Base-by-base conservation (phyloP, 768 basidiomycete genomes). In the Sporobolomyces roseus region DNA sequence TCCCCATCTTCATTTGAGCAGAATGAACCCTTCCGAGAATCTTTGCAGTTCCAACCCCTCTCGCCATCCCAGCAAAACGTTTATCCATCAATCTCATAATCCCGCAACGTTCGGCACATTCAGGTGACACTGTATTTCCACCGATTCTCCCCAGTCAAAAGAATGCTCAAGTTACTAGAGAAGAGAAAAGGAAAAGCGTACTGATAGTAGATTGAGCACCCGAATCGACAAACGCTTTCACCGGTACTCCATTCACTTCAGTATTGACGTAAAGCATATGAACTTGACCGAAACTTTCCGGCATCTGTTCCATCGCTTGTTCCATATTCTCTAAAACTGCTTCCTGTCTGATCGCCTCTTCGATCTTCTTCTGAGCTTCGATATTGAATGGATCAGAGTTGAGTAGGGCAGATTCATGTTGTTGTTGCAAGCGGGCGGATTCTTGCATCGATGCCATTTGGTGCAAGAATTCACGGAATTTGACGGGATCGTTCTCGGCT, bases 211-310 rank as follows among this genome's bases (percentile, higher is more conserved):
- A 86, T 76, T 99, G 96, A 16, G 96, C 96, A 48, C 94, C 96
- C 72, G 92, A 96, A 78, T 99, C 96, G 49, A 99, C 96, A 74
- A 99, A 99, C 0, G 96, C 96, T 78, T 91, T 93, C 43, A 98
- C 86, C 5, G 88, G 88, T 67, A 84, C 83, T 1, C 88, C 88
- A 76, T 99, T 99, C 3, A 99, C 91, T 76, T 97, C 96, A 0
- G 93, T 86, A 30, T 87, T 85, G 70, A 98, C 89, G 74, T 96
- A 99, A 63, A 99, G 87, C 96, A 99, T 99, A 3, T 86, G 88
- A 36, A 99, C 96, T 68, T 87, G 84, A 21, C 91, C 96, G 78
- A 99, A 99, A 12, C 86, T 71, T 43, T 73, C 72, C 1, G 72
- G 72, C 65, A 63, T 70, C 12, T 52, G 59, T 77, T 97, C 93